Evolutionary conservation across 768 basidiomycete genomes (phyloP).

Genomic region (Dacryopinax primogenitus): DNA sequence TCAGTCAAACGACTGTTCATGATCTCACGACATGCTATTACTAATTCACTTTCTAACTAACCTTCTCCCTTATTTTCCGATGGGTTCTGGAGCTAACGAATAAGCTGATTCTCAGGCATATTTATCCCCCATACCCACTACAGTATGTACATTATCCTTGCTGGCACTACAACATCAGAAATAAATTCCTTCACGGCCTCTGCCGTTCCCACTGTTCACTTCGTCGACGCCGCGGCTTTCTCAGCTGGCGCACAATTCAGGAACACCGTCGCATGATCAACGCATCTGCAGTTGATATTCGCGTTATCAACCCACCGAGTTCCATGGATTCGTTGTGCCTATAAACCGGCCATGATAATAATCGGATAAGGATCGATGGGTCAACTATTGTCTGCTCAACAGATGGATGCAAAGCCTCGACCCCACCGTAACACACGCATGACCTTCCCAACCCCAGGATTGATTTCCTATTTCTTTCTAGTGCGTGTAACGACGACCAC

Average conservation of each 20-base stretch:
- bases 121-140: not conserved
- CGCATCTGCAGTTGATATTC: too few species aligned
- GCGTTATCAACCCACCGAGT: too few species aligned
- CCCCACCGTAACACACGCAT: not conserved
- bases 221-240: not conserved
- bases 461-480: not conserved
- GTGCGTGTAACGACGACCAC: not conserved
- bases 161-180: not conserved
- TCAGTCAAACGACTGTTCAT: not conserved
- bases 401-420: too few species aligned
- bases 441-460: not conserved
- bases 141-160: slow-evolving; percentile 2
- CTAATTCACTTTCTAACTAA: not conserved
- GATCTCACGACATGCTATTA: not conserved
- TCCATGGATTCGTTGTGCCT: too few species aligned
- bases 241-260: not conserved
- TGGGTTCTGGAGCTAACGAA: not conserved
- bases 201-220: not conserved
- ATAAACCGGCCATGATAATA: too few species aligned
- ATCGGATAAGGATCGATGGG: too few species aligned
- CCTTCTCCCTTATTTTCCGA: not conserved
- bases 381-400: too few species aligned
- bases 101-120: not conserved
- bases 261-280: too few species aligned
- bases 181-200: not conserved